A percentile compares a stretch with the other conserved stretches of the same genome.
These are phyloP conservation scores for Neoarthrinium moseri DNA, from an alignment of 2,329 filamentous ascomycete genomes.

Conservation along the genomic window DNA sequence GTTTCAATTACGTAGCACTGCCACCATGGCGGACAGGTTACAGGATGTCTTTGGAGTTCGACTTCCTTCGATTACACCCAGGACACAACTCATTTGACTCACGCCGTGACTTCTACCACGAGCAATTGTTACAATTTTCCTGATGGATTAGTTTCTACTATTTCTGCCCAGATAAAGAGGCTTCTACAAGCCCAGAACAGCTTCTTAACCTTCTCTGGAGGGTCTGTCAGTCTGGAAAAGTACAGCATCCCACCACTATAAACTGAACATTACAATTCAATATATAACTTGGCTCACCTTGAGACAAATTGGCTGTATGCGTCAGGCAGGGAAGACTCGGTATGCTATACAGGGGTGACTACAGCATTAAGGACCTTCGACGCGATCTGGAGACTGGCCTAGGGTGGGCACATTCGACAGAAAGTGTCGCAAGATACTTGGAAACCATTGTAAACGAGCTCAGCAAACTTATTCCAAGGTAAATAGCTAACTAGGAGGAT, in stretches of 20 bases:
- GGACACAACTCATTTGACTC: too few species aligned
- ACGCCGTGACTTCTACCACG: too few species aligned
- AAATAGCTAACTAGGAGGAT: not conserved
- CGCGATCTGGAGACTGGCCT: conserved; percentile 1
- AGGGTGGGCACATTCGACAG: conserved; percentile 9
- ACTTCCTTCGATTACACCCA: too few species aligned
- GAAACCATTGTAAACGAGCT: not conserved
- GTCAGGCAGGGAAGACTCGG: not conserved
- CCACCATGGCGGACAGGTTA: too few species aligned
- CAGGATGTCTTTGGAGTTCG: too few species aligned
- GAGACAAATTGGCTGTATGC: not conserved
- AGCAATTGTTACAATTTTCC: too few species aligned
- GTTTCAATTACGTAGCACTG: too few species aligned
- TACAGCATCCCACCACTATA: not conserved
- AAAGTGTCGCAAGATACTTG: conserved; percentile 6
- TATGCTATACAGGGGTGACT: conserved; percentile 5
- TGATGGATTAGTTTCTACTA: too few species aligned
- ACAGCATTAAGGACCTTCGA: conserved; percentile 9
- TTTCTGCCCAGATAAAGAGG: too few species aligned
- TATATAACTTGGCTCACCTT: not conserved
- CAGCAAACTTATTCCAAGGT: not conserved
- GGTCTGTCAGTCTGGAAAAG: not conserved
- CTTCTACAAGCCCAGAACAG: too few species aligned
- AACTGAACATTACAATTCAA: not conserved
- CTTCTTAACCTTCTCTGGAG: too few species aligned